Evolutionary conservation across 2,329 filamentous ascomycete genomes (phyloP).

Genomic region (Ophiostoma montium): DNA sequence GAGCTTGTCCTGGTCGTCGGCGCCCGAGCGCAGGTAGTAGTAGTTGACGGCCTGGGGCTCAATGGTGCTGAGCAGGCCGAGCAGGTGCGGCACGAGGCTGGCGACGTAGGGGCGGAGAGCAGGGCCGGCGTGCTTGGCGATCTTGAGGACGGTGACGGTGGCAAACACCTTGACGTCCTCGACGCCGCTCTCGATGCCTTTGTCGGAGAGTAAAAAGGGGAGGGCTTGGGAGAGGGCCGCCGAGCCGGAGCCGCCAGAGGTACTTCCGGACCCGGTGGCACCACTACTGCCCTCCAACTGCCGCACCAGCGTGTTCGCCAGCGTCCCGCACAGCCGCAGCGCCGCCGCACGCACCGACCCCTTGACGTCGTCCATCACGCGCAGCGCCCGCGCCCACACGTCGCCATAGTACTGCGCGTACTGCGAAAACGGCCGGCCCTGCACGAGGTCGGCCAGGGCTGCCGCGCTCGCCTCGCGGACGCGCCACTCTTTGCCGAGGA

Average conservation of each 20-base stretch:
- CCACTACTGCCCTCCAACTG: slow-evolving; percentile 60
- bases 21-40: slow-evolving; percentile 77
- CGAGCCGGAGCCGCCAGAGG: no score
- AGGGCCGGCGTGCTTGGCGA: slow-evolving; percentile 78
- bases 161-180: slow-evolving; percentile 79
- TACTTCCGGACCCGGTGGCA: no score
- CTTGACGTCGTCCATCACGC: slow-evolving; percentile 93
- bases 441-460: slow-evolving; percentile 75
- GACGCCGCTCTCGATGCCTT: slow-evolving; percentile 77
- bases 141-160: slow-evolving; percentile 68
- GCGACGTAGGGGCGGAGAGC: slow-evolving; percentile 69
- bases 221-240: no score
- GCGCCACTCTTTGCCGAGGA: slow-evolving; percentile 85
- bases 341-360: slow-evolving; percentile 73
- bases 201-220: slow-evolving; percentile 78
- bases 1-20: slow-evolving; percentile 76
- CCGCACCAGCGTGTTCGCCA: slow-evolving; percentile 75
- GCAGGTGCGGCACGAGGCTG: slow-evolving; percentile 63
- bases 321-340: slow-evolving; percentile 63
- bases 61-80: slow-evolving; percentile 71
- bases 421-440: slow-evolving; percentile 58
- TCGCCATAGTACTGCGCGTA: slow-evolving; percentile 76
- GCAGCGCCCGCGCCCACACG: slow-evolving; percentile 77
- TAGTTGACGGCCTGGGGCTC: slow-evolving; percentile 88
- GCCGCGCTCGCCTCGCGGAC: slow-evolving; percentile 84